A percentile compares a stretch with the other conserved stretches of the same genome.
Conservation (phyloP, 345 rosid genomes). For the Punica granatum region DNA sequence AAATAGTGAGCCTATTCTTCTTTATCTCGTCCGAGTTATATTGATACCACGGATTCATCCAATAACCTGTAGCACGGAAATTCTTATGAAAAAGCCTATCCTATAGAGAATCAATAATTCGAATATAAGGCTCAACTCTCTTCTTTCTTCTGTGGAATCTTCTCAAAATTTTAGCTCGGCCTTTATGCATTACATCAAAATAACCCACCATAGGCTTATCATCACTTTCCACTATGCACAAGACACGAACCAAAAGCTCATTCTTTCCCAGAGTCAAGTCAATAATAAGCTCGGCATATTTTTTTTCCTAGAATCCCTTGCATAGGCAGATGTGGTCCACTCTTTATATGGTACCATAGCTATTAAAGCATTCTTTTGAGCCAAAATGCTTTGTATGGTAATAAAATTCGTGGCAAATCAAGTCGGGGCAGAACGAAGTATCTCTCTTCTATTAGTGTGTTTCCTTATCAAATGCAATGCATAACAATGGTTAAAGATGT, state of each 20-base stretch:
- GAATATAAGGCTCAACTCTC: neutral
- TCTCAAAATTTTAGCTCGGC: neutral
- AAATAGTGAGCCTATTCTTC: neutral
- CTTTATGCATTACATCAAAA: neutral
- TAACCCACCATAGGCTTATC: neutral
- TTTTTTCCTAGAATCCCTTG: neutral
- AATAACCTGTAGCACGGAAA: neutral
- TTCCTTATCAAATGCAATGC: conserved; percentile 1
- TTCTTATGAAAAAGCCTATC: neutral
- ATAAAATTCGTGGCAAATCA: neutral
- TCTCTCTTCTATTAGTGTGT: neutral
- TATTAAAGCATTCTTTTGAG: neutral
- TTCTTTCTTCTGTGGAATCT: neutral
- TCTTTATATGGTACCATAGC: neutral
- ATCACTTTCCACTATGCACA: neutral
- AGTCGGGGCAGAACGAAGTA: neutral
- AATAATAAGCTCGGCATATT: neutral
- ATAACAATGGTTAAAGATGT: neutral
- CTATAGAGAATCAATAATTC: neutral
- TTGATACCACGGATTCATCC: neutral
- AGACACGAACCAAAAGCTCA: neutral
- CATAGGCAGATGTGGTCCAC: neutral
- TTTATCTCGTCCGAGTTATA: neutral
- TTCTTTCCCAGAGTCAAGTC: neutral
- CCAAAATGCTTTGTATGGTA: neutral